Base-by-base conservation (phyloP, 371 early-diverging fungal species). In the Mortierella sp. region DNA sequence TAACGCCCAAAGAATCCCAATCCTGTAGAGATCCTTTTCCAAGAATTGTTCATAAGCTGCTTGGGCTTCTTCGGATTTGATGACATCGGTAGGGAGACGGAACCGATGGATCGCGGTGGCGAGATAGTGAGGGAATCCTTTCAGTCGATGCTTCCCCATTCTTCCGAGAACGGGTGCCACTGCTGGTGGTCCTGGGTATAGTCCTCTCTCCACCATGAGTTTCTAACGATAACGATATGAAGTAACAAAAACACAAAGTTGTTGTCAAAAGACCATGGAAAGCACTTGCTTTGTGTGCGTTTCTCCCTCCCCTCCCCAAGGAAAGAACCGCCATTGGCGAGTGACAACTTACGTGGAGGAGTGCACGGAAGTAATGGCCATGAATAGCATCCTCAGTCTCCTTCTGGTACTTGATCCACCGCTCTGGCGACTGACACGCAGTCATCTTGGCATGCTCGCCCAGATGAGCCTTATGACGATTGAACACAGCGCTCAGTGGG, bases 361-460 rank as follows among this genome's bases (percentile, higher is more conserved):
- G 71, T 5, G 93, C 92, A 16, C 95, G 87, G 68, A 84, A 91
- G 55, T 84, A 88, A 80, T 94, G 91, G 46, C 90, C 87, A 19
- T 83, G 83, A 65, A 91, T 94, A 18, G 88, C 81, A 30, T 78
- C 83, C n/a, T 86, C 72, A 1, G 88, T 82, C 39, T 81, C 87
- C 23, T 85, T 83, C 23, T 81, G 79, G 31, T 87, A 78, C 31
- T 71, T 74, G 8, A 83, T 74, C 95, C 95, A 95, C 3, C 93
- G 87, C 48, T 87, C 83, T 2, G 94, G 90, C 0, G 94, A 89
- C 69, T 95, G 95, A 63, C 95, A 95, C 1, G 95, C 94, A 21
- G 91, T 74, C 82, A 92, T 94, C 47, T 89, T 86, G 5, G 93
- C 90, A 18, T 93, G 90, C 16, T 86, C 87, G 0, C 94, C 91